Base-by-base conservation (phyloP, 352 stramenopile genomes). In the Achlya hypogyna region DNA sequence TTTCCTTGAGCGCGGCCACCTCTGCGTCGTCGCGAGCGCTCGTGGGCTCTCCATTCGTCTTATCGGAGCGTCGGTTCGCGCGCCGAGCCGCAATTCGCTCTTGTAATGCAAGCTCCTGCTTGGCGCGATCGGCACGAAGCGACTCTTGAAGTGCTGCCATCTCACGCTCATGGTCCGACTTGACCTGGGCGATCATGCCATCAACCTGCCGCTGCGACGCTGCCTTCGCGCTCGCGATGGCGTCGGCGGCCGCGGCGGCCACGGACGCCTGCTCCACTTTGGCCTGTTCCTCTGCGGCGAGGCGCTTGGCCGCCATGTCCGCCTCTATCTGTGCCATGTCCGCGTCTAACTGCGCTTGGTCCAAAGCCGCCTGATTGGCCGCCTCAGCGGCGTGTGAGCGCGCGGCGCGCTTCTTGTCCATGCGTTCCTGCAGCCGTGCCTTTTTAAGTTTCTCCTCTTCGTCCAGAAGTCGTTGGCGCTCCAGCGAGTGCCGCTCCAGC, bases 71-170 rank as follows among this genome's bases (percentile, higher is more conserved):
- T 42, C 84, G 85, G n/a, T 74, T 71, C 32, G 74, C 72, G 12
- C 45, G 60, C 16, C 60, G 60, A 2, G 60, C 40, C 6, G 78
- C 77, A 20, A 89, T 84, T 0, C 81, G 72, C 35, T 89, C 78
- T 12, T 86, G 71, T 12, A 86, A 51, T 1, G 73, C 71, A 22
- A 72, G 72, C 53, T 89, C 78, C 72, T 89, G 77, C 32, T 78
- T 72, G 59, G 79, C 73, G 14, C 72, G 72, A 63, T 83, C 77
- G 16, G 65, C 51, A 38, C 73, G 71, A 4, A 82, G 52, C n/a
- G 63, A 49, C 4, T 53, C 31, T 47, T 79, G 53, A 14, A 82
- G 63, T 5, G 64, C 62, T 34, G 69, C 63, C 1, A 69, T 68
- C 32, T 78, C 74, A 29, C 73, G 65, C 31, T 73, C 68, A 38